Evolutionary conservation across 306 rosid genomes (phyloP).

Genomic region (Notholithocarpus densiflorus): DNA sequence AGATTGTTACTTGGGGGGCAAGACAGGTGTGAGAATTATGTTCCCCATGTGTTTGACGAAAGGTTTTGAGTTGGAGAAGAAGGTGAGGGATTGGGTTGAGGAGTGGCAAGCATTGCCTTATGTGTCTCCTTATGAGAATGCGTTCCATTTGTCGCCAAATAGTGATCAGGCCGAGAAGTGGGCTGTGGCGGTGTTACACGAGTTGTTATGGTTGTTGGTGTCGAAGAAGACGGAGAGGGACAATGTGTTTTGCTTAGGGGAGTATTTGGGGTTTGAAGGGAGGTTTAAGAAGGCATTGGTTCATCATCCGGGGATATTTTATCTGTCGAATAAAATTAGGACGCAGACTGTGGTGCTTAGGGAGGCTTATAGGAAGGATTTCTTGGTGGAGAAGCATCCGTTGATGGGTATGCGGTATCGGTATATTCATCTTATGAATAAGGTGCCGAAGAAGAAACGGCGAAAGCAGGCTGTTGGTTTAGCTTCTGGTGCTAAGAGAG

Average conservation of each 20-base stretch:
- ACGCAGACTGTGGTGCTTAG: conserved; percentile 77
- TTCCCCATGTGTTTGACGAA: conserved; percentile 69
- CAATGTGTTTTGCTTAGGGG: conserved; percentile 49
- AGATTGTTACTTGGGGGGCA: conserved; percentile 18
- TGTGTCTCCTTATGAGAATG: conserved; percentile 75
- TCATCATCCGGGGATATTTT: conserved; percentile 85
- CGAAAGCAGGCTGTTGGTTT: conserved; percentile 14
- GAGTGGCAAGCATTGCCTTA: conserved; percentile 85
- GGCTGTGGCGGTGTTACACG: conserved; percentile 77
- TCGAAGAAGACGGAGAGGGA: conserved; percentile 75
- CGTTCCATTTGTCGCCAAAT: conserved; percentile 54
- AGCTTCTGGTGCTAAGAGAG: background rate
- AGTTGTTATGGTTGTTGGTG: conserved; percentile 66
- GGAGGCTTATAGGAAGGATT: conserved; percentile 72
- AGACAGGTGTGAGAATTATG: conserved; percentile 34
- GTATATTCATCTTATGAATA: conserved; percentile 66
- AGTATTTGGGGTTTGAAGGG: conserved; percentile 66
- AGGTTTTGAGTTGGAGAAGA: conserved; percentile 73
- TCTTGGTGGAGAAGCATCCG: conserved; percentile 66
- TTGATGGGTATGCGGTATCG: conserved; percentile 65
- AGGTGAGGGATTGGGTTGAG: conserved; percentile 65
- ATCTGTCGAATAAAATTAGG: conserved; percentile 69
- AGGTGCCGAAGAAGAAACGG: conserved; percentile 20
- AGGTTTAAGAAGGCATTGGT: conserved; percentile 71
- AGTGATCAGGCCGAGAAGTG: conserved; percentile 84